phyloP scores from a whole-genome alignment of 1,284 basidiomycete genomes.

The Trichosporon sp. region DNA sequence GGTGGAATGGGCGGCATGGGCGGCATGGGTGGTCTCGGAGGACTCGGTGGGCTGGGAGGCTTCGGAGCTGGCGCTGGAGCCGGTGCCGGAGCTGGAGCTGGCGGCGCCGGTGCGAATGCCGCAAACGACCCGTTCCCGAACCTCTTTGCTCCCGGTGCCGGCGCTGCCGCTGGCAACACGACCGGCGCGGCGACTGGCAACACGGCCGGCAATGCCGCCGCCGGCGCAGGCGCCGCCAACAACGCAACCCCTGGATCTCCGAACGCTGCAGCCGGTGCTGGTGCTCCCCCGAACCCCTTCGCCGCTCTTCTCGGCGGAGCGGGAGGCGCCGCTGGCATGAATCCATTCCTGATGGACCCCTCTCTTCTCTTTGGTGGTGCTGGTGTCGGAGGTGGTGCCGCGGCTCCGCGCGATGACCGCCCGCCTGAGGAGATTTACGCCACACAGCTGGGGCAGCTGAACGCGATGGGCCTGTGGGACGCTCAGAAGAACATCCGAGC shows the following conservation, averaged over 20 bases:
- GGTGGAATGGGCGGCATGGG: conserved; percentile 28
- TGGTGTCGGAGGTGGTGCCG: conserved; percentile 25
- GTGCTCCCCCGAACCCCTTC: conserved; percentile 9
- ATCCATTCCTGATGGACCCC: conserved; percentile 44
- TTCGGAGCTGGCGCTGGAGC: conserved; percentile 21
- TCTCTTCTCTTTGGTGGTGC: conserved; percentile 52
- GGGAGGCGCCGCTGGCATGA: conserved; percentile 20
- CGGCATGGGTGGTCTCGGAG: conserved; percentile 26
- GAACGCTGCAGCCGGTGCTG: not conserved
- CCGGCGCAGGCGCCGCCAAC: not conserved
- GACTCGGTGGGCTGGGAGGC: conserved; percentile 21
- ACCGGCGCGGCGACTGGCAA: conserved; percentile 4
- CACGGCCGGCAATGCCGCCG: conserved; percentile 1
- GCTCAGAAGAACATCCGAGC: conserved; percentile 84
- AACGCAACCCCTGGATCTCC: not conserved
- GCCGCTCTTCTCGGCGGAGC: conserved; percentile 10
- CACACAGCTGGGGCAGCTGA: conserved; percentile 58
- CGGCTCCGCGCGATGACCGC: conserved; percentile 56
- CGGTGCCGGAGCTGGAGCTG: conserved; percentile 20
- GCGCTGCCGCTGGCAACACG: conserved; percentile 10
- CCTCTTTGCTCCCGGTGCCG: conserved; percentile 32
- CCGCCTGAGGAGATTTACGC: conserved; percentile 84
- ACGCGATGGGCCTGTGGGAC: conserved; percentile 66
- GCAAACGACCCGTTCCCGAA: conserved; percentile 43
- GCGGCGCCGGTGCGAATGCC: conserved; percentile 12